Base-by-base conservation (phyloP, 441 rosid species). In the Manihot esculenta region DNA sequence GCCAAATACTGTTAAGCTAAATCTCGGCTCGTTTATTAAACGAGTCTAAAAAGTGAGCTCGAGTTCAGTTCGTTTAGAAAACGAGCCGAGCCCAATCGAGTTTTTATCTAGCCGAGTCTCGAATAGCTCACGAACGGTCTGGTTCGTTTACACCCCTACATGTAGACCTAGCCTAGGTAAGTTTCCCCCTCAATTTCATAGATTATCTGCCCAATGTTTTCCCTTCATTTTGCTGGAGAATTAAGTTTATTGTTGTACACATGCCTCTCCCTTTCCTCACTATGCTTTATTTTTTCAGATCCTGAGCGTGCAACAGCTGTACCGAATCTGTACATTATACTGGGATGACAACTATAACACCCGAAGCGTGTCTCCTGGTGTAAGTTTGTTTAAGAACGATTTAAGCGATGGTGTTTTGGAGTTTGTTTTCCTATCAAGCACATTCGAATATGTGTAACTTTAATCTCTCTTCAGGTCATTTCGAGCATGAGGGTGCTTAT, bases 261-360 rank as follows among this genome's bases (percentile, higher is more conserved):
- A 3, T 8, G 42, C 14, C 41, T 69, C 63, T n/a, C 50, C 72
- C 45, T 42, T 71, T 7, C 53, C 55, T 64, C 11, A 49, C 62
- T 67, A 64, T 68, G 66, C 18, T 76, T 68, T 72, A 26, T 76
- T 73, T 83, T 57, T 69, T 81, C 88, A 92, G 99, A 86, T 94
- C 82, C 86, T 96, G 75, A 92, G 99, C 59, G 99, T 96, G 54
- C 99, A 96, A 84, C 99, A 92, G 81, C 87, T 96, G 53, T 96
- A 94, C 74, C 90, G 99, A 86, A 92, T 94, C 72, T 94, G 99
- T 75, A 88, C 99, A 33, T 74, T 94, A 24, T 94, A 96, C 75
- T 88, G 95, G 96, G 99, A 96, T 61, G 99, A 96, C 83, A 96
- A 93, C 84, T 96, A 96, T 76, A 96, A 94, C 71, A 96, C 99